phyloP scores from a whole-genome alignment of 352 stramenopile species.

The Globisporangium middletonii region DNA sequence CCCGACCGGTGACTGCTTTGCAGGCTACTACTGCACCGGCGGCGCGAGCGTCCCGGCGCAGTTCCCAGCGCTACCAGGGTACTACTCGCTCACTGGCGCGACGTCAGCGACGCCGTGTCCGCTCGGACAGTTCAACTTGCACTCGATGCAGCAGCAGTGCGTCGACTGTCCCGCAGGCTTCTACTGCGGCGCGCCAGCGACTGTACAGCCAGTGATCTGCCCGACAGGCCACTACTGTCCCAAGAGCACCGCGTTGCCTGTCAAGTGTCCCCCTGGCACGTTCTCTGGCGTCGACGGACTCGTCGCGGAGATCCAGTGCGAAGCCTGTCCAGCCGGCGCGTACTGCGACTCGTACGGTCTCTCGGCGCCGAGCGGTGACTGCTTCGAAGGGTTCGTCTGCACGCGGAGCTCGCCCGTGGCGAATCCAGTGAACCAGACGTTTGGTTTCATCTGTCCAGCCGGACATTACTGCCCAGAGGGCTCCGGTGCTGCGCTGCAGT shows the following conservation, averaged over 20 bases:
- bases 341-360: conserved; percentile 88
- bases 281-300: conserved; percentile 59
- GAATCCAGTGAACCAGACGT: conserved; percentile 43
- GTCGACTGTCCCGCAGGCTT: conserved; percentile 64
- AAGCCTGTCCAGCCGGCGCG: conserved; percentile 64
- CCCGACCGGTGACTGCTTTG: conserved; percentile 67
- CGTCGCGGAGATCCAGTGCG: conserved; percentile 63
- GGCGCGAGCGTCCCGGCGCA: conserved; percentile 49
- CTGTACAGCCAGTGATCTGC: conserved; percentile 41
- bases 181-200: conserved; percentile 56
- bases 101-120: conserved; percentile 40
- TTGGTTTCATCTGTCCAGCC: conserved; percentile 53
- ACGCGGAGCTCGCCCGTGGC: conserved; percentile 40
- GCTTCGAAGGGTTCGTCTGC: conserved; percentile 65
- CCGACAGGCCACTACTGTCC: conserved; percentile 69
- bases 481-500: conserved; percentile 43
- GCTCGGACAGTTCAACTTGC: conserved; percentile 56
- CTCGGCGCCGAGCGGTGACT: conserved; percentile 37
- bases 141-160: conserved; percentile 44
- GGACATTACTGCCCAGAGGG: conserved; percentile 73
- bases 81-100: conserved; percentile 44
- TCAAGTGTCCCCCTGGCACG: conserved; percentile 62
- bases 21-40: conserved; percentile 77
- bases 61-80: conserved; percentile 38
- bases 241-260: conserved; percentile 31